Base-by-base conservation (phyloP, 1,139 yeast genomes). In the Casaregolazyma lundiana region DNA sequence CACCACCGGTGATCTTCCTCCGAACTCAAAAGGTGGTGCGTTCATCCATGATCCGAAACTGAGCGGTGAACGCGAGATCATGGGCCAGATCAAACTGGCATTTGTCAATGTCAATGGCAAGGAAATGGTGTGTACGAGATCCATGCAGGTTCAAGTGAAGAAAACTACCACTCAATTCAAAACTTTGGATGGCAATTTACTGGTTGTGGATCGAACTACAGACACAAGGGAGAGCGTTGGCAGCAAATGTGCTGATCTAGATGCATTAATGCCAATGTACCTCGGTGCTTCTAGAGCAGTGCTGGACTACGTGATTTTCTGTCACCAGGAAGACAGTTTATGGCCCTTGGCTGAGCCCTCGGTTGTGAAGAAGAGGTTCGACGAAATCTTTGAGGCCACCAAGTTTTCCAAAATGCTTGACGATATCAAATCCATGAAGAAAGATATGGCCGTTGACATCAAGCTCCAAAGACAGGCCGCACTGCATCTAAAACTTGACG, bases 271-370 rank as follows among this genome's bases (percentile, higher is more conserved):
- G 43, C 97, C 97, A 0, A 70, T 76, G 13, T 82, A 81, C 54
- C 70, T 94, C 47, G 98, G 98, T 3, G 96, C 90, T 0, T 84
- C 96, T 0, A 78, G 80, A 47, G 88, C 97, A 0, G 80, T 94
- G 45, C 68, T 94, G 42, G 96, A 92, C 56, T 87, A 89, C 63
- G 98, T 94, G 40, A 83, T 92, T 2, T 94, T 94, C 64, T 92
- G 98, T 61, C 99, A 94, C 62, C 99, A 94, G 64, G 99, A 94
- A 60, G 99, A 94, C 51, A 84, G 94, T 59, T 68, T 88, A 35
- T 94, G 99, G 99, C 99, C 99, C 1, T 71, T 94, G 48, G 56
- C 66, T 1, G 99, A 94, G 65, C 95, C 98, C 1, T 75, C 95
- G 6, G 77, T 77, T 11, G 73, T 94, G 61, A 94, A 94, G 67